Percentiles rank a stretch among this genome's conserved stretches.
Conservation (phyloP, 2,329 filamentous ascomycete genomes). For the Penicillium sp. region DNA sequence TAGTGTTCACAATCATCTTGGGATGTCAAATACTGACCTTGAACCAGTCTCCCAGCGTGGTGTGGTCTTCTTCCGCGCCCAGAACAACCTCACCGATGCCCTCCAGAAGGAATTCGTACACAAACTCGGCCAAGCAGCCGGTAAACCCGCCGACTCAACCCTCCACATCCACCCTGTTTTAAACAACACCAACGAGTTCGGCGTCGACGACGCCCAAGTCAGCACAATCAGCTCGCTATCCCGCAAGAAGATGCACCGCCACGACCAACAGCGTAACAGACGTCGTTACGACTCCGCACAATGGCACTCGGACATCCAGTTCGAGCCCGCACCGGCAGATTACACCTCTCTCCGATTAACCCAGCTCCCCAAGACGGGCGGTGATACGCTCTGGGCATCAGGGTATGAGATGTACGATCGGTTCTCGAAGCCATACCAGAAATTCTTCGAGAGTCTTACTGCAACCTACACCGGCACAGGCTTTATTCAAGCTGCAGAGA, state of each 20-base stretch:
- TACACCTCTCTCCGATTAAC: slow-evolving; percentile 63
- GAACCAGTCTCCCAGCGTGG: slow-evolving; percentile 64
- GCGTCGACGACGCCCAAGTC: slow-evolving; percentile 60
- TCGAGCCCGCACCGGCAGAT: slow-evolving; percentile 64
- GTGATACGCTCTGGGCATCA: slow-evolving; percentile 67
- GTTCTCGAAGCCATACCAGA: slow-evolving; percentile 56
- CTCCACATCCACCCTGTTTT: slow-evolving; percentile 63
- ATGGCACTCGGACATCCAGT: slow-evolving; percentile 64
- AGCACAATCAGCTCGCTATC: slow-evolving; percentile 63
- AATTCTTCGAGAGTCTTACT: slow-evolving; percentile 60
- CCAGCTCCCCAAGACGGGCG: slow-evolving; percentile 57
- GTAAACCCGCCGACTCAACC: slow-evolving; percentile 57
- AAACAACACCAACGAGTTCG: slow-evolving; percentile 56
- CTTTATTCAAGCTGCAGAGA: slow-evolving; percentile 51
- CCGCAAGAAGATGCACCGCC: slow-evolving; percentile 48
- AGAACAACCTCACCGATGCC: slow-evolving; percentile 61
- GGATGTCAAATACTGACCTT: neutral
- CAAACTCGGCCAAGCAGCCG: slow-evolving; percentile 59
- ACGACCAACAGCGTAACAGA: slow-evolving; percentile 32
- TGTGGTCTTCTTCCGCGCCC: slow-evolving; percentile 69
- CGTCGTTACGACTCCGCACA: slow-evolving; percentile 46
- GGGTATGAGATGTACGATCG: slow-evolving; percentile 68
- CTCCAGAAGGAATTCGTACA: slow-evolving; percentile 66
- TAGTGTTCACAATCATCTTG: slow-evolving; percentile 17
- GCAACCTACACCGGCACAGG: slow-evolving; percentile 54